Evolutionary conservation across 2,329 filamentous ascomycete species (phyloP), one percentile per base, ranked within the genome.

Genomic region (Curvularia lunata): DNA sequence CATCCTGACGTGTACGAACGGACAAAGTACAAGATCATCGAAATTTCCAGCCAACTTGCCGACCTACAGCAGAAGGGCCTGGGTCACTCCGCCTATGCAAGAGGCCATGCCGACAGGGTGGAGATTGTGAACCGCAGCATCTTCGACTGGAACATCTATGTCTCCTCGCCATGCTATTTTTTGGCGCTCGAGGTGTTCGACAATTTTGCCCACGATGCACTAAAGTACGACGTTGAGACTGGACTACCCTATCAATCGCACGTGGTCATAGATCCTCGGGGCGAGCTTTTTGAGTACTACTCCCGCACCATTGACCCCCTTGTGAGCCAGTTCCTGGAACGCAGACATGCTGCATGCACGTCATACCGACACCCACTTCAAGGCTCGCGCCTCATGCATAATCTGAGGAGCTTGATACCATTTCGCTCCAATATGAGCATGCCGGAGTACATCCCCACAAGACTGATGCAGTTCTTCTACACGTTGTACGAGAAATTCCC

Each of bases 121-220:
- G 91, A 97, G 69, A 97, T 99, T 75, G 88, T 98, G 78, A 97
- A 98, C 80, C 86, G 88, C 67, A 96, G 91, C 71, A 91, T 99
- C 73, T 98, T 99, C 73, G 92, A 97, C 77, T 99, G 95, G 94
- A 82, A 89, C 64, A 86, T 86, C 46, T 91, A 90, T 65, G 91
- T 97, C n/a, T 89, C 92, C 8, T 91, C 89, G 2, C 95, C 94
- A 0, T 98, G 95, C 81, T 99, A 96, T 83, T 98, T 99, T 82
- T 86, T 99, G 41, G 95, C 94, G 43, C 90, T 99, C 78, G 95
- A 99, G 79, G 95, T 99, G 65, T 97, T 97, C 72, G 95, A 99
- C 82, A 99, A 99, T 80, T 98, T 99, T 75, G 88, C 92, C 34
- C 96, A 99, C 80, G 95, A 99, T 79, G 86, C 89, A 58, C 87